Evolutionary conservation across 371 early-diverging fungal species (phyloP).

Genomic region (Mortierella polycephala): DNA sequence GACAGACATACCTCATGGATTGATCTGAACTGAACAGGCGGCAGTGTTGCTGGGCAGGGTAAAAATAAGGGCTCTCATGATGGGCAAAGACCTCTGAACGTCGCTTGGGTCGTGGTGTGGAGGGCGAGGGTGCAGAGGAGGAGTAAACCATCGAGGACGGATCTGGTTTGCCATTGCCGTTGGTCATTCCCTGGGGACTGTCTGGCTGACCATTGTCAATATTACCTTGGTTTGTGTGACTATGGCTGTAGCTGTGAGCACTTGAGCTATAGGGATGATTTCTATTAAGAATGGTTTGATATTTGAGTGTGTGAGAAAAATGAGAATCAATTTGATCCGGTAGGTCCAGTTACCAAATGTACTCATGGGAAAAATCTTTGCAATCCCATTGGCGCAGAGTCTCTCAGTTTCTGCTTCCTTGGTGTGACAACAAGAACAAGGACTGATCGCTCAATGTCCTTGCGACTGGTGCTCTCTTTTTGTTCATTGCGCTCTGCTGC

Average conservation of each 20-base stretch:
- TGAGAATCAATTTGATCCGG: neutral
- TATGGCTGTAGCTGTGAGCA: constrained; percentile 19
- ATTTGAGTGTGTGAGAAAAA: neutral
- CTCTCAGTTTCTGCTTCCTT: neutral
- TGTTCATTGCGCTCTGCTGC: neutral
- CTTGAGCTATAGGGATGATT: constrained; percentile 29
- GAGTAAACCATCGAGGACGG: constrained; percentile 26
- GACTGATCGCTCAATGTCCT: neutral
- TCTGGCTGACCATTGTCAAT: constrained; percentile 23
- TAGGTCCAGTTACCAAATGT: neutral
- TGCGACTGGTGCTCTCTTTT: neutral
- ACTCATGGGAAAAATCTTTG: constrained; percentile 23
- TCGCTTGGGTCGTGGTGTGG: constrained; percentile 35
- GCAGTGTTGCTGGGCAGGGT: constrained; percentile 70
- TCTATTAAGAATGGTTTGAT: constrained; percentile 5
- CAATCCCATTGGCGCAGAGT: constrained; percentile 19
- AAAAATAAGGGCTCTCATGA: constrained; percentile 70
- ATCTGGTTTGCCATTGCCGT: constrained; percentile 12
- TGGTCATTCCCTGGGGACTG: constrained; percentile 9
- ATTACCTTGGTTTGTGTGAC: constrained; percentile 17
- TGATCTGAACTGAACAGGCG: constrained; percentile 72
- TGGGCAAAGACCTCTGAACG: constrained; percentile 39
- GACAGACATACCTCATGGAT: constrained; percentile 60
- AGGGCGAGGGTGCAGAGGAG: constrained; percentile 47
- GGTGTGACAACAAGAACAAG: neutral